phyloP scores from a whole-genome alignment of 2,329 filamentous ascomycete species.

The Cordyceps pruinosa region DNA sequence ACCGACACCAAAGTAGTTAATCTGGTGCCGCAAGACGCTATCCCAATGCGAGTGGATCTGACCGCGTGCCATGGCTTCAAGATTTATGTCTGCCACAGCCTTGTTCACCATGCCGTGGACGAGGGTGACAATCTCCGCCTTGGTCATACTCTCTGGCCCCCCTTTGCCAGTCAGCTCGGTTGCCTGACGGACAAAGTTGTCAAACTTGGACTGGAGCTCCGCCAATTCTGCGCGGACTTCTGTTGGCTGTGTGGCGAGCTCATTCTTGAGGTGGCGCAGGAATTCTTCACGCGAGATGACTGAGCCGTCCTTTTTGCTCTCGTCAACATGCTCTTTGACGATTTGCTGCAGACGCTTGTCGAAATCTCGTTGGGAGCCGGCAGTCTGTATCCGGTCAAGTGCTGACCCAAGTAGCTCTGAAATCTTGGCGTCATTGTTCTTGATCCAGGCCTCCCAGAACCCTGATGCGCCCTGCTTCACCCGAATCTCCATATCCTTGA shows the following conservation, averaged over 20 bases:
- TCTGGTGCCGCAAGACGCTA: constrained; percentile 40
- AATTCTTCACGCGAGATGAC: constrained; percentile 45
- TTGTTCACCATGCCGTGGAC: constrained; percentile 36
- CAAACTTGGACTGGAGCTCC: constrained; percentile 29
- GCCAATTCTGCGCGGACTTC: constrained; percentile 36
- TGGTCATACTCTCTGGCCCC: constrained; percentile 28
- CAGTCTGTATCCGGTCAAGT: constrained; percentile 28
- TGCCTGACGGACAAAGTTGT: constrained; percentile 26
- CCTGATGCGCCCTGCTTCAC: constrained; percentile 23
- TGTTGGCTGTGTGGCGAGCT: constrained; percentile 30
- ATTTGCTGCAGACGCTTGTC: constrained; percentile 29
- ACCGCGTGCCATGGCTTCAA: constrained; percentile 40
- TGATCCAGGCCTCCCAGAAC: constrained; percentile 47
- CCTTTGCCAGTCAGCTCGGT: constrained; percentile 22
- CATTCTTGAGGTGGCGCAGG: constrained; percentile 33
- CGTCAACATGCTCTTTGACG: constrained; percentile 30
- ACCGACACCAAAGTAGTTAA: constrained; percentile 68
- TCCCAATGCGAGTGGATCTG: constrained; percentile 40
- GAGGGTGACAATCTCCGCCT: constrained; percentile 33
- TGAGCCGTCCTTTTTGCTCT: constrained; percentile 25
- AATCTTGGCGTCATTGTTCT: constrained; percentile 39
- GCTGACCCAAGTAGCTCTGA: constrained; percentile 24
- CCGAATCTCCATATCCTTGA: constrained; percentile 20
- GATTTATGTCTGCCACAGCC: constrained; percentile 37
- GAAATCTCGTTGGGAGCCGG: constrained; percentile 28